These are phyloP conservation scores for Arxiozyma slooffiae DNA, from an alignment of 1,139 yeast genomes.

Conservation along the genomic window DNA sequence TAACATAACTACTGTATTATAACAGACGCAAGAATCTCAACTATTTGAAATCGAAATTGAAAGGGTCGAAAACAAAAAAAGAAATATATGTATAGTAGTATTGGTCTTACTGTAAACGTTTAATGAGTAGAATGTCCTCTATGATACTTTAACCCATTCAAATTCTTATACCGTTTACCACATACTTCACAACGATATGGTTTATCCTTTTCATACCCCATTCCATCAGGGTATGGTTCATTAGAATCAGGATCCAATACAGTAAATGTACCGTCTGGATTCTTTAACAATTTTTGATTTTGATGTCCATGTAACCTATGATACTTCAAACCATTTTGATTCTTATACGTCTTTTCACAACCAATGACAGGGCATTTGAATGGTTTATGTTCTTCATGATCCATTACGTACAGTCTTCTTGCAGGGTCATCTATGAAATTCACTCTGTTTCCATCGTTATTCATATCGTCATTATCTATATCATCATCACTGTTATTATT, in stretches of 20 bases:
- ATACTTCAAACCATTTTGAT: constrained; percentile 93
- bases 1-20: neutral
- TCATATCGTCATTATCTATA: neutral
- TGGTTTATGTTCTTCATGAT: constrained; percentile 87
- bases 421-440: constrained; percentile 88
- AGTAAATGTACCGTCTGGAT: constrained; percentile 86
- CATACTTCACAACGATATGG: constrained; percentile 98
- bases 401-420: constrained; percentile 83
- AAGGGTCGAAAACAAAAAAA: neutral
- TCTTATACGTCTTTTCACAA: constrained; percentile 93
- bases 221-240: constrained; percentile 84
- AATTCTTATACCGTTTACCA: constrained; percentile 90
- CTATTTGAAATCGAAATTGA: neutral
- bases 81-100: neutral
- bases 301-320: constrained; percentile 96
- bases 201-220: constrained; percentile 91
- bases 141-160: constrained; percentile 93
- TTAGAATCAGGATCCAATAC: constrained; percentile 90
- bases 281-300: constrained; percentile 81
- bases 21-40: neutral
- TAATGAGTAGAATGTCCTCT: constrained; percentile 95
- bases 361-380: constrained; percentile 97
- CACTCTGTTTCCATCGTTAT: constrained; percentile 27
- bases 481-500: neutral
- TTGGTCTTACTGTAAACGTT: neutral